Evolutionary conservation across 2,329 filamentous ascomycete genomes (phyloP), one percentile per base, ranked within the genome.

Genomic region (Hypoxylon rubiginosum): DNA sequence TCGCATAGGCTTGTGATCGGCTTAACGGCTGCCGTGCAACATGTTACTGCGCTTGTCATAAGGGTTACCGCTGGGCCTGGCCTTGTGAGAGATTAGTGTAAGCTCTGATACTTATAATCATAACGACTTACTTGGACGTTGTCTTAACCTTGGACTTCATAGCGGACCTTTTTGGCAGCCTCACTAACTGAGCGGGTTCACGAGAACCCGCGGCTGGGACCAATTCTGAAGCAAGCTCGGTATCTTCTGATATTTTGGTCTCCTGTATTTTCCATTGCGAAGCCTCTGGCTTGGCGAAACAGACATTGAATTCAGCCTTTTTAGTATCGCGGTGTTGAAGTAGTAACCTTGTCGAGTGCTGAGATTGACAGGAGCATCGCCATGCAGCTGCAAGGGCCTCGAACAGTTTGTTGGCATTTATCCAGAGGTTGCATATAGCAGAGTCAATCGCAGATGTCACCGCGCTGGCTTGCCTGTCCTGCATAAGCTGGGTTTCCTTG

Each of bases 381-480:
- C 74, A 77, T 3, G 69, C 61, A 26, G 59, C 49, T 8, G 66
- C 21, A 2, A 76, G 63, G 0, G 69, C 70, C 13, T 68, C 67
- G 41, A 72, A 76, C 8, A 77, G 34, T 9, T 21, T 62, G 9
- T 65, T 62, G 1, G 75, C 74, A 1, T 70, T 59, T 7, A 57
- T 52, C 74, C 74, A 78, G 30, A 77, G 75, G 10, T 57, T 63
- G 51, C 74, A 74, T 1, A 76, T 30, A 0, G 71, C 58, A 3
- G 50, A 32, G 13, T 71, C 71, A 9, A 62, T 53, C 34, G 53
- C 17, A 39, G 13, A 48, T 41, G 39, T 17, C 34, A 11, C 34
- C 13, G 8, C 26, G 19, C 17, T 28, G 55, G 24, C n/a, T 10
- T 45, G 6, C 32, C 46, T 59, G 50, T 39, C 28, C n/a, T 51